Evolutionary conservation across 805 yeast genomes (phyloP).

Genomic region (Ogataea neopini): DNA sequence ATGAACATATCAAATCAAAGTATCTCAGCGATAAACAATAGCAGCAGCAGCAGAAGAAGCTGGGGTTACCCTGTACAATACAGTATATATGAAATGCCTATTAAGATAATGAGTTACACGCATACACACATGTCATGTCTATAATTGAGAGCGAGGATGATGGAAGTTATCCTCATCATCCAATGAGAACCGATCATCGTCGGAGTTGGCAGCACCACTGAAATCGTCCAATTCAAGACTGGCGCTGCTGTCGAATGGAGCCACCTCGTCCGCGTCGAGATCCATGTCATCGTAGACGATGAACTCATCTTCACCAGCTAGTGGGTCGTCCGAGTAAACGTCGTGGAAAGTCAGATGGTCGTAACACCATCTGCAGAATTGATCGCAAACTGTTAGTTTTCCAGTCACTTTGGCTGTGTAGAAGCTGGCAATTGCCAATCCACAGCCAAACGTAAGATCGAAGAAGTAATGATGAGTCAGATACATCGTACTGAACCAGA

Average conservation of each 20-base stretch:
- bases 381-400: conserved; percentile 16
- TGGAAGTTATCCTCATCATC: conserved; percentile 7
- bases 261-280: conserved; percentile 12
- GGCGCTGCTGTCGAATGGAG: conserved; percentile 11
- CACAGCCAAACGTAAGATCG: conserved; percentile 92
- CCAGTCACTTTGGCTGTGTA: conserved; percentile 60
- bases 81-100: conserved; percentile 6
- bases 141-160: not conserved
- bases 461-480: conserved; percentile 95
- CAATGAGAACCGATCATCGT: not conserved
- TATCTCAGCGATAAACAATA: conserved; percentile 9
- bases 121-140: conserved; percentile 1
- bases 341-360: conserved; percentile 11
- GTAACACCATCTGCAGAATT: conserved; percentile 27
- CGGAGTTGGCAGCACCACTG: not conserved
- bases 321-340: conserved; percentile 25
- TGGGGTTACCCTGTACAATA: not conserved
- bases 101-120: conserved; percentile 8
- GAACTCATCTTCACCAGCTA: conserved; percentile 18
- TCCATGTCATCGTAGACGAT: conserved; percentile 19
- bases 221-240: conserved; percentile 22
- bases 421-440: conserved; percentile 72
- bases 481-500: conserved; percentile 99
- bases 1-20: conserved; percentile 28
- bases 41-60: too few species aligned